Evolutionary conservation across 2,329 filamentous ascomycete genomes (phyloP).

Genomic region (Dactylellina leptospora): DNA sequence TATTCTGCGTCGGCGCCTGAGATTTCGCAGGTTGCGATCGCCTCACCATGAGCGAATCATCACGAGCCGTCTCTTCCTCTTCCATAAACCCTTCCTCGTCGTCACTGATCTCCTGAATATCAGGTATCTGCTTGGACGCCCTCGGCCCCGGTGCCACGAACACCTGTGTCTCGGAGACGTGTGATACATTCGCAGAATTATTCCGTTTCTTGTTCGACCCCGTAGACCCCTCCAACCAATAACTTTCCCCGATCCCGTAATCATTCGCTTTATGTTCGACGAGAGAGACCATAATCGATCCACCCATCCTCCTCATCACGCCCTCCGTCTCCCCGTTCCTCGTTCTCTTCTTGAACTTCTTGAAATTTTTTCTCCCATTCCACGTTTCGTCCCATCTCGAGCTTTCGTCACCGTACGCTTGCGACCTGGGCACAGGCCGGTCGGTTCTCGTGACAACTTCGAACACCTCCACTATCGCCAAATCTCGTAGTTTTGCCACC

Average conservation of each 20-base stretch:
- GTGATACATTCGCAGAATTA: conserved; percentile 9
- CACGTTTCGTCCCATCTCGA: conserved; percentile 85
- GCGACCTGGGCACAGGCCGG: conserved; percentile 55
- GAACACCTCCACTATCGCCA: conserved; percentile 81
- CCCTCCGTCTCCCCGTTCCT: conserved; percentile 45
- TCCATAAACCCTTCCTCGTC: conserved; percentile 19
- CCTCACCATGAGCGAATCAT: conserved; percentile 22
- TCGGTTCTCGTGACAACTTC: conserved; percentile 65
- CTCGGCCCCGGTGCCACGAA: conserved; percentile 19
- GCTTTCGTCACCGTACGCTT: conserved; percentile 61
- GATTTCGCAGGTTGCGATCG: conserved; percentile 14
- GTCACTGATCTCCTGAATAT: conserved; percentile 28
- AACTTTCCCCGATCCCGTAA: conserved; percentile 67
- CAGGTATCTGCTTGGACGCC: conserved; percentile 4
- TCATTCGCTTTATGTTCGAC: conserved; percentile 70
- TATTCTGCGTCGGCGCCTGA: conserved; percentile 23
- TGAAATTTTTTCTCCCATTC: conserved; percentile 97
- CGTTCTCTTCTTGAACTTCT: conserved; percentile 76
- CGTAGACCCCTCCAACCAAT: conserved; percentile 27
- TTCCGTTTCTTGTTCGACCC: conserved; percentile 13
- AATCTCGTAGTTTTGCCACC: conserved; percentile 74
- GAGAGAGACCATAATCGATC: conserved; percentile 70
- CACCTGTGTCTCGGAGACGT: conserved; percentile 46
- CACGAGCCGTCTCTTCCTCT: conserved; percentile 46
- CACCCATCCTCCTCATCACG: conserved; percentile 61